phyloP scores from a whole-genome alignment of 345 rosid genomes.

The Linum usitatissimum region DNA sequence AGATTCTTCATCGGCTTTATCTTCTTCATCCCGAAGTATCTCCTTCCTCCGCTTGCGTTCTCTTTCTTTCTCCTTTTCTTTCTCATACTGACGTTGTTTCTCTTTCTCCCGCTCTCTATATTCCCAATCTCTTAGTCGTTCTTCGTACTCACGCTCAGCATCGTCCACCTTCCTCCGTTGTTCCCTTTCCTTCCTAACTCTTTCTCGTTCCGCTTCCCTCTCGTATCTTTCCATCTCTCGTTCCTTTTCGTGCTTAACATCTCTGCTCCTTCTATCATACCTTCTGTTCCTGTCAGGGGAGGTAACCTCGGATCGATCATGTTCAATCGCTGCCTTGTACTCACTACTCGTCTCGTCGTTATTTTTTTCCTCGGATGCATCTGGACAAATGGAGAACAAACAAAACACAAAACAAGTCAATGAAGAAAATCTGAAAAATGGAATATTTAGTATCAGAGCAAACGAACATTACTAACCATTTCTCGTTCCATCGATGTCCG shows the following conservation, averaged over 20 bases:
- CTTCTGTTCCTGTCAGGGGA: slow-evolving; percentile 67
- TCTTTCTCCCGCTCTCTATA: slow-evolving; percentile 87
- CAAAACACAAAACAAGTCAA: not conserved
- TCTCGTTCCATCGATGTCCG: slow-evolving; percentile 36
- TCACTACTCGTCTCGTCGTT: slow-evolving; percentile 63
- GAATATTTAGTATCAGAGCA: not conserved
- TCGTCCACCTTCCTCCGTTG: slow-evolving; percentile 82
- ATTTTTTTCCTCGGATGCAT: slow-evolving; percentile 41
- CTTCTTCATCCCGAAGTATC: slow-evolving; percentile 71
- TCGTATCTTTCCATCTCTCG: slow-evolving; percentile 82
- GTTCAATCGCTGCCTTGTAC: slow-evolving; percentile 42
- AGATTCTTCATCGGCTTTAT: slow-evolving; percentile 70
- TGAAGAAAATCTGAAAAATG: not conserved
- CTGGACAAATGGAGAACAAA: slow-evolving; percentile 26
- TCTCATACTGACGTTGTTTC: slow-evolving; percentile 13
- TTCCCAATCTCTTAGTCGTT: slow-evolving; percentile 90
- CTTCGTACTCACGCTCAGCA: slow-evolving; percentile 82
- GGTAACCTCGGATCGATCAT: slow-evolving; percentile 58
- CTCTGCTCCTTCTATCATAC: slow-evolving; percentile 76
- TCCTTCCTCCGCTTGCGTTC: slow-evolving; percentile 47
- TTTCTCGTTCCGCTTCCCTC: slow-evolving; percentile 85
- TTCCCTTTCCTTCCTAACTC: slow-evolving; percentile 84
- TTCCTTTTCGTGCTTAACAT: slow-evolving; percentile 68
- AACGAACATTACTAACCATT: slow-evolving; percentile 21
- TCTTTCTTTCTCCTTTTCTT: slow-evolving; percentile 2